Base-by-base conservation (phyloP, 176 grass and related monocot genomes). In the Avena sativa region DNA sequence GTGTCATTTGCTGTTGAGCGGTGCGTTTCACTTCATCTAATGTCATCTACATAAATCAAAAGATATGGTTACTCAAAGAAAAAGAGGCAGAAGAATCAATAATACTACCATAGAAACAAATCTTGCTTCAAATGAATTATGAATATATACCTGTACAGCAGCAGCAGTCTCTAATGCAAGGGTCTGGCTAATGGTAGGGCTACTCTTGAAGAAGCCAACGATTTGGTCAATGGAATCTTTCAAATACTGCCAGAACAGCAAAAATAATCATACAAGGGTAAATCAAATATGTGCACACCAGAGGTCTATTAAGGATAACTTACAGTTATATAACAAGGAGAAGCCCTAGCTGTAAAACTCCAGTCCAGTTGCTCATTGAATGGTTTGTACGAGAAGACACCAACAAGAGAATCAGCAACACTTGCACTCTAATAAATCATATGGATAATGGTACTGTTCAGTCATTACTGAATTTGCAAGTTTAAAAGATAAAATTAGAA, bases 321-420 rank as follows among this genome's bases (percentile, higher is more conserved):
- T 91, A 98, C 96, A 84, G 93, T 98, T 80, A 98, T 89, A 88
- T 95, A 98, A 86, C 93, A 98, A 83, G 96, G 96, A 69, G 93
- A 93, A 83, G 93, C 93, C 93, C 91, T 95, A 76, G 96, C 96
- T 86, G 87, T 89, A 78, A 98, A 95, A 90, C 92, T 98, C 96
- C 96, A 98, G 85, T 98, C 96, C 50, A 98, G 89, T 85, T 91
- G 88, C 68, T 88, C 91, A 83, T 91, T 86, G 12, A 95, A 95
- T 65, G 96, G 96, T 86, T 98, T 98, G 90, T 94, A 95, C 50
- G 91, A 98, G 64, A 98, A 98, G 71, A 95, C 61, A 21, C 93
- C 96, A 77, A 90, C 84, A 74, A 98, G 85, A 51, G 96, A 98
- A 91, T 95, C 93, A 86, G 74, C 80, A 65, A 8, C 68, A 74